Evolutionary conservation across 768 basidiomycete species (phyloP).

Genomic region (Agrocybe praecox): DNA sequence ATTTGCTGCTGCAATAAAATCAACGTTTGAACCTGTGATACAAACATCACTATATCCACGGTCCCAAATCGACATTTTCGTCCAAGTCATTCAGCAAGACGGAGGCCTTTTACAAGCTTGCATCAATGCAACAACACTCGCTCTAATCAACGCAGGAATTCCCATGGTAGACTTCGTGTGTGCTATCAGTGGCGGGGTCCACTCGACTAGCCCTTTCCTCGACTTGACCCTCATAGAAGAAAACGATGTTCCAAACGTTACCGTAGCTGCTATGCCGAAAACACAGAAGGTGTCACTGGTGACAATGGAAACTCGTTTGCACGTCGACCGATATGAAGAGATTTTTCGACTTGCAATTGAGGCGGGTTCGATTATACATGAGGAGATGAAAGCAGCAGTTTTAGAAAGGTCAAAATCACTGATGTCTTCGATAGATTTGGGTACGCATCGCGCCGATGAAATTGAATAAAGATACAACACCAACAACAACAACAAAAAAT

Average conservation of each 20-base stretch:
- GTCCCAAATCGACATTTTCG: constrained; percentile 90
- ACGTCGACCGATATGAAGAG: constrained; percentile 91
- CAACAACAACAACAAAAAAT: too few species aligned
- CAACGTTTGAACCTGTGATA: constrained; percentile 95
- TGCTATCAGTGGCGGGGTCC: constrained; percentile 86
- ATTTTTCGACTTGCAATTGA: constrained; percentile 80
- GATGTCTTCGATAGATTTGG: constrained; percentile 61
- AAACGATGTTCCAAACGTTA: constrained; percentile 84
- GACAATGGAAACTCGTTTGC: constrained; percentile 93
- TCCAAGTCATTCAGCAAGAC: constrained; percentile 93
- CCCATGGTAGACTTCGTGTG: constrained; percentile 91
- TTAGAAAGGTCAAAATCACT: constrained; percentile 62
- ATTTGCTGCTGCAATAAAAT: constrained; percentile 83
- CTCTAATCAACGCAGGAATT: constrained; percentile 88
- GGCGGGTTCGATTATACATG: constrained; percentile 75
- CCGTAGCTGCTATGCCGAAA: constrained; percentile 88
- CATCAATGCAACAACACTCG: constrained; percentile 94
- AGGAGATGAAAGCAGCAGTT: constrained; percentile 81
- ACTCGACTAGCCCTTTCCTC: constrained; percentile 78
- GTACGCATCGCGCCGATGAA: constrained; percentile 35
- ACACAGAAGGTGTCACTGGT: constrained; percentile 86
- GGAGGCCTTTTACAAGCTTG: constrained; percentile 89
- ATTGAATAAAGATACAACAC: constrained; percentile 24
- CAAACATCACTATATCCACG: constrained; percentile 91
- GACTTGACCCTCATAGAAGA: constrained; percentile 92